Conservation (phyloP, 805 yeast species). For the Teunomyces funiuensis region DNA sequence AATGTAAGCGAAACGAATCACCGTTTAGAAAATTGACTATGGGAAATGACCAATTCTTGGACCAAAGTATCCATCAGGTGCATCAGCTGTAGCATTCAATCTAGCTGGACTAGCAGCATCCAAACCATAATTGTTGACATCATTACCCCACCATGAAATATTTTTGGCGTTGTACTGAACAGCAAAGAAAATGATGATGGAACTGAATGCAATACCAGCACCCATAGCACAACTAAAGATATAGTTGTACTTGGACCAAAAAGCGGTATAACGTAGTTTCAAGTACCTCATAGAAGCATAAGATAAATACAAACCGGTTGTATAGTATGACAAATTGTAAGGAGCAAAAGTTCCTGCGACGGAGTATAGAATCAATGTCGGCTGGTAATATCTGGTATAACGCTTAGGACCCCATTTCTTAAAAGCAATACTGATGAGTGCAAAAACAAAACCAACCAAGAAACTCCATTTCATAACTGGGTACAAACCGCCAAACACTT, state of each 20-base stretch:
- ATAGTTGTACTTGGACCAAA: conserved; percentile 37
- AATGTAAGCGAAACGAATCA: too few relatives aligned
- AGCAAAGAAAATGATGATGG: conserved; percentile 35
- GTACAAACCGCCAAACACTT: conserved; percentile 28
- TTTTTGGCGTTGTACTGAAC: conserved; percentile 28
- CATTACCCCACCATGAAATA: conserved; percentile 11
- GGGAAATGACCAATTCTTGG: conserved; percentile 28
- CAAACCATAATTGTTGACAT: neutral
- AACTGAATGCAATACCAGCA: conserved; percentile 31
- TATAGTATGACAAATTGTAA: conserved; percentile 28
- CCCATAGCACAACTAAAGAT: conserved; percentile 26
- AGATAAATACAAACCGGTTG: conserved; percentile 25
- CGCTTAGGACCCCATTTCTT: conserved; percentile 14
- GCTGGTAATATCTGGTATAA: conserved; percentile 28
- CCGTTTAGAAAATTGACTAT: conserved; percentile 7
- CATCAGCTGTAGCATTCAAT: conserved; percentile 17
- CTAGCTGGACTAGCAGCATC: conserved; percentile 5
- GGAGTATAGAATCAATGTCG: conserved; percentile 30
- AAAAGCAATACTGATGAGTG: conserved; percentile 18
- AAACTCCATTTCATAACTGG: conserved; percentile 32
- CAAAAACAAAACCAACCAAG: conserved; percentile 31
- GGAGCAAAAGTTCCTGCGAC: conserved; percentile 27
- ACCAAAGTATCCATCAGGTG: conserved; percentile 39
- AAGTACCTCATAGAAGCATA: conserved; percentile 26
- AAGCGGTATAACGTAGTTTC: conserved; percentile 21